Evolutionary conservation across 495 filamentous ascomycete species (phyloP).

Genomic region (Margaritispora aquatica): DNA sequence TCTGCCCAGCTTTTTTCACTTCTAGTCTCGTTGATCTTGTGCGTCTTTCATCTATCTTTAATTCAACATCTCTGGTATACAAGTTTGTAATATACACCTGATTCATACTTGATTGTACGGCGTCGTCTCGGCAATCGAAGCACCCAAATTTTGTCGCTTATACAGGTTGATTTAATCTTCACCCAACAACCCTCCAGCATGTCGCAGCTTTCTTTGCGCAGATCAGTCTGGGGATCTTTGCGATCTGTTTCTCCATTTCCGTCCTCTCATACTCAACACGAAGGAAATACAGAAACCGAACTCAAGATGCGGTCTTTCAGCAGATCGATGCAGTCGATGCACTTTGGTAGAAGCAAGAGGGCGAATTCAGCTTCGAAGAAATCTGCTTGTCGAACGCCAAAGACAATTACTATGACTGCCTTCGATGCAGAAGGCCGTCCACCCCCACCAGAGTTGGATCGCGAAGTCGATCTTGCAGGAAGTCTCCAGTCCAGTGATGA

Average conservation of each 20-base stretch:
- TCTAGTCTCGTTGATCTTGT: too few relatives aligned
- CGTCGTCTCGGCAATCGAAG: too few relatives aligned
- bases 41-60: too few relatives aligned
- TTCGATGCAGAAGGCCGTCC: not conserved
- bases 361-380: not conserved
- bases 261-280: not conserved
- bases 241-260: not conserved
- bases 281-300: not conserved
- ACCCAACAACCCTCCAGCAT: too few relatives aligned
- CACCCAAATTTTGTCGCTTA: too few relatives aligned
- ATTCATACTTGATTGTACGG: too few relatives aligned
- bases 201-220: not conserved
- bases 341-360: not conserved
- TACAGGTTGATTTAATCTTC: too few relatives aligned
- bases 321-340: not conserved
- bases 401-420: not conserved
- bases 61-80: too few relatives aligned
- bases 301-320: not conserved
- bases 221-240: not conserved
- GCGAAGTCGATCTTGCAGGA: conserved; percentile 6
- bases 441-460: not conserved
- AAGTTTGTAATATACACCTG: too few relatives aligned
- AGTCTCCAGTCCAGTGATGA: not conserved
- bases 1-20: too few relatives aligned
- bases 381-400: not conserved